phyloP scores from a whole-genome alignment of 2,329 filamentous ascomycete genomes.

The Phialemoniopsis sp. region DNA sequence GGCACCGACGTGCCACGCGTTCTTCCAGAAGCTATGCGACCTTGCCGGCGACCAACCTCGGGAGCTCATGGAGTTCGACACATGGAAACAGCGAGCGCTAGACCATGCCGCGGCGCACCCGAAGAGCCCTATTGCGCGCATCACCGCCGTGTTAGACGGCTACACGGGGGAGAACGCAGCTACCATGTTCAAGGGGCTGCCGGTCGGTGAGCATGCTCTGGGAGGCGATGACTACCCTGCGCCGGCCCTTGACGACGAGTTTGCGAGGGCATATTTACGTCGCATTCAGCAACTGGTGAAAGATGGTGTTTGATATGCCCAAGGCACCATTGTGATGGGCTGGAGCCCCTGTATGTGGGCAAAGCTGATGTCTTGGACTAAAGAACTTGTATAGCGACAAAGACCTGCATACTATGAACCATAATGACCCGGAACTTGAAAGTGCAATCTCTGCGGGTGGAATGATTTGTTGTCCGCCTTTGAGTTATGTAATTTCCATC shows the following conservation, averaged over 20 bases:
- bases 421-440: too few species aligned
- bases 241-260: slow-evolving; percentile 11
- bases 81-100: slow-evolving; percentile 17
- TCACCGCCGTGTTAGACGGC: slow-evolving; percentile 17
- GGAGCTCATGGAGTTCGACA: slow-evolving; percentile 13
- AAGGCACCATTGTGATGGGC: too few species aligned
- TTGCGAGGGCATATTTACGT: slow-evolving; percentile 6
- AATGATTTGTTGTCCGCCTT: too few species aligned
- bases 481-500: too few species aligned
- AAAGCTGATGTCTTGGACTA: too few species aligned
- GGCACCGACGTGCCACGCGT: slow-evolving; percentile 15
- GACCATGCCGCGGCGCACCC: slow-evolving; percentile 12
- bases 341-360: too few species aligned
- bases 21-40: slow-evolving; percentile 15
- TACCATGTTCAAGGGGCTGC: slow-evolving; percentile 15
- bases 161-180: slow-evolving; percentile 16
- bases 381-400: too few species aligned
- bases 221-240: slow-evolving; percentile 15
- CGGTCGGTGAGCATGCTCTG: slow-evolving; percentile 16
- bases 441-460: too few species aligned
- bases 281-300: too few species aligned
- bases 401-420: too few species aligned
- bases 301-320: too few species aligned
- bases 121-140: slow-evolving; percentile 15
- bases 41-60: slow-evolving; percentile 6